A percentile compares a stretch with the other conserved stretches of the same genome.
Conservation (phyloP, 768 basidiomycete genomes). For the Boletus barrowsii region DNA sequence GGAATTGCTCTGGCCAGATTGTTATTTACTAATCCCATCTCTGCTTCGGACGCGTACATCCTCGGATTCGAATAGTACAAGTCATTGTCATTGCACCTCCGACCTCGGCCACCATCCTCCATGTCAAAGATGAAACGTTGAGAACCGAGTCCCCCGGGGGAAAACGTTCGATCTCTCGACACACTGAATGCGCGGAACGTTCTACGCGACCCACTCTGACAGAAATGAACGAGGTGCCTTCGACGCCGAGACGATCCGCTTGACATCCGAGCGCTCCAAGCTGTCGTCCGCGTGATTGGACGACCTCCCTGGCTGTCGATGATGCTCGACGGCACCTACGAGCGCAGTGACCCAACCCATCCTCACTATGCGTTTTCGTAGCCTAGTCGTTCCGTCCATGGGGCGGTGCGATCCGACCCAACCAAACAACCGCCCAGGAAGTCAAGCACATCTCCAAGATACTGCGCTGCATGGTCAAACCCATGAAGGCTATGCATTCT, state of each 20-base stretch:
- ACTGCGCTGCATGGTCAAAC: constrained; percentile 73
- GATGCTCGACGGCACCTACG: constrained; percentile 54
- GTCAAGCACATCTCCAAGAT: constrained; percentile 49
- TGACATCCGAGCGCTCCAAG: neutral
- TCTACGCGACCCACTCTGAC: constrained; percentile 1
- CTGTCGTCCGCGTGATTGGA: neutral
- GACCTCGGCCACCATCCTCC: too few relatives aligned
- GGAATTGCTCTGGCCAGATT: too few relatives aligned
- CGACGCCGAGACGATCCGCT: neutral
- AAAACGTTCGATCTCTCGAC: too few relatives aligned
- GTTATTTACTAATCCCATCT: too few relatives aligned
- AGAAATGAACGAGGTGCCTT: constrained; percentile 5
- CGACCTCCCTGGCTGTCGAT: constrained; percentile 43
- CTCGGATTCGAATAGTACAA: too few relatives aligned
- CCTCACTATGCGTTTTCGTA: constrained; percentile 83
- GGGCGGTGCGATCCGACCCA: neutral
- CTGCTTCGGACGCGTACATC: too few relatives aligned
- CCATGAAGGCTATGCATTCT: constrained; percentile 85
- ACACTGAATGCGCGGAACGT: too few relatives aligned
- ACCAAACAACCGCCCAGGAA: constrained; percentile 56
- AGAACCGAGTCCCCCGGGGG: too few relatives aligned
- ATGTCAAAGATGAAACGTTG: too few relatives aligned
- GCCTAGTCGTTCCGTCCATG: constrained; percentile 38
- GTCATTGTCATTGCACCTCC: too few relatives aligned
- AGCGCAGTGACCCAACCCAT: constrained; percentile 54